A percentile compares a stretch with the other conserved stretches of the same genome.
phyloP scores from a whole-genome alignment of 1,139 yeast genomes.

The Lodderomyces margitis region DNA sequence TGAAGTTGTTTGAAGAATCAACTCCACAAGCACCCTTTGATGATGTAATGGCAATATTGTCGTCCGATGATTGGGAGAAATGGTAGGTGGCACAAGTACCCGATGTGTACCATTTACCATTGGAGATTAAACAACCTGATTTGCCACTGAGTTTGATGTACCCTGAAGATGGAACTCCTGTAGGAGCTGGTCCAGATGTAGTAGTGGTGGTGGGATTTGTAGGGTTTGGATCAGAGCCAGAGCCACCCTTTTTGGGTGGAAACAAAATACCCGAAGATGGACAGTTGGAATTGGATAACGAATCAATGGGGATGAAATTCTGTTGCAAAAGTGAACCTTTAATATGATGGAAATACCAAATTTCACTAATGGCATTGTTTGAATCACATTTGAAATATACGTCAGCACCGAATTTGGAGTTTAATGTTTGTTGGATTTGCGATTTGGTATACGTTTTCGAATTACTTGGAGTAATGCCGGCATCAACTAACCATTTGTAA shows the following conservation, averaged over 20 bases:
- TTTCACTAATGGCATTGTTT: conserved; percentile 68
- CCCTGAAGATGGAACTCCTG: conserved; percentile 32
- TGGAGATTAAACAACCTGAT: conserved; percentile 77
- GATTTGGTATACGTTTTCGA: conserved; percentile 60
- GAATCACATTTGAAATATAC: conserved; percentile 69
- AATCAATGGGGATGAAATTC: conserved; percentile 62
- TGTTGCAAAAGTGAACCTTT: conserved; percentile 72
- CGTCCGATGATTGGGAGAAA: conserved; percentile 47
- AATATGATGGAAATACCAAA: conserved; percentile 87
- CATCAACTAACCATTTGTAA: conserved; percentile 58
- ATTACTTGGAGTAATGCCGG: conserved; percentile 68
- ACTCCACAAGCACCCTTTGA: conserved; percentile 76
- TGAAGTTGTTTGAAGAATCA: conserved; percentile 27
- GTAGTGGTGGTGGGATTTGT: conserved; percentile 24
- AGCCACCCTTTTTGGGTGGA: conserved; percentile 61
- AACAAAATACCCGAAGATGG: conserved; percentile 69
- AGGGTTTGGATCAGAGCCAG: conserved; percentile 8
- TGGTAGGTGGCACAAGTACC: conserved; percentile 84
- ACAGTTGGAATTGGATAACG: conserved; percentile 55
- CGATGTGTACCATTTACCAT: conserved; percentile 77
- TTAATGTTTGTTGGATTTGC: conserved; percentile 65
- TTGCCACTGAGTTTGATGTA: conserved; percentile 53
- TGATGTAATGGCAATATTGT: conserved; percentile 66
- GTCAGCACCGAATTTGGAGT: conserved; percentile 53
- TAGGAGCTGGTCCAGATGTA: conserved; percentile 17